A percentile compares a stretch with the other conserved stretches of the same genome.
Evolutionary conservation across 2,329 filamentous ascomycete genomes (phyloP).

Genomic region (Xylaria sp.): DNA sequence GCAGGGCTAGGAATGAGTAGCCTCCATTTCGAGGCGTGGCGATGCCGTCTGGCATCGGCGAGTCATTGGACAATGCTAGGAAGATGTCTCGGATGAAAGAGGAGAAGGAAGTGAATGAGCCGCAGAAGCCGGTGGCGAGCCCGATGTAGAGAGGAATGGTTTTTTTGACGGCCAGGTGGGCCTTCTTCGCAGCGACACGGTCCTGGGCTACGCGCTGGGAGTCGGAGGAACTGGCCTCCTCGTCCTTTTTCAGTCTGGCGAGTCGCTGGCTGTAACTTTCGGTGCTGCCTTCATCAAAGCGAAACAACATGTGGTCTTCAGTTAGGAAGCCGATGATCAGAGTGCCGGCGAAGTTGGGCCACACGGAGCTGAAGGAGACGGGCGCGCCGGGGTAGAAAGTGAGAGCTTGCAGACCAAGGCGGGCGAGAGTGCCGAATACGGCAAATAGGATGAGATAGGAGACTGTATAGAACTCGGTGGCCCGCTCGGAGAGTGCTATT

Average conservation of each 20-base stretch:
- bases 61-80: constrained; percentile 79
- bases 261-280: constrained; percentile 52
- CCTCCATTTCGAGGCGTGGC: constrained; percentile 70
- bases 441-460: constrained; percentile 89
- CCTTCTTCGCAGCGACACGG: constrained; percentile 61
- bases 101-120: constrained; percentile 90
- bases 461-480: constrained; percentile 73
- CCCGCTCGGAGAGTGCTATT: constrained; percentile 57
- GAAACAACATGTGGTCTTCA: constrained; percentile 81
- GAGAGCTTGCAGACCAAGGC: constrained; percentile 81
- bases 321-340: constrained; percentile 85
- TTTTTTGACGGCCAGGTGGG: constrained; percentile 76
- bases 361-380: constrained; percentile 77
- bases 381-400: constrained; percentile 83
- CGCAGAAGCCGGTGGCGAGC: constrained; percentile 86
- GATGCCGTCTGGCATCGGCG: constrained; percentile 62
- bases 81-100: constrained; percentile 84
- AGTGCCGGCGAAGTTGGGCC: constrained; percentile 88
- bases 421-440: constrained; percentile 82
- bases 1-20: constrained; percentile 82
- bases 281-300: constrained; percentile 69
- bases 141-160: constrained; percentile 89
- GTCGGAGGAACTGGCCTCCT: constrained; percentile 48
- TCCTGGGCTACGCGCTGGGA: constrained; percentile 42
- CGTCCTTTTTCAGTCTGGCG: constrained; percentile 51